These are phyloP conservation scores for Magnaporthiopsis rhizophila DNA, from an alignment of 2,329 filamentous ascomycete genomes.

Conservation along the genomic window DNA sequence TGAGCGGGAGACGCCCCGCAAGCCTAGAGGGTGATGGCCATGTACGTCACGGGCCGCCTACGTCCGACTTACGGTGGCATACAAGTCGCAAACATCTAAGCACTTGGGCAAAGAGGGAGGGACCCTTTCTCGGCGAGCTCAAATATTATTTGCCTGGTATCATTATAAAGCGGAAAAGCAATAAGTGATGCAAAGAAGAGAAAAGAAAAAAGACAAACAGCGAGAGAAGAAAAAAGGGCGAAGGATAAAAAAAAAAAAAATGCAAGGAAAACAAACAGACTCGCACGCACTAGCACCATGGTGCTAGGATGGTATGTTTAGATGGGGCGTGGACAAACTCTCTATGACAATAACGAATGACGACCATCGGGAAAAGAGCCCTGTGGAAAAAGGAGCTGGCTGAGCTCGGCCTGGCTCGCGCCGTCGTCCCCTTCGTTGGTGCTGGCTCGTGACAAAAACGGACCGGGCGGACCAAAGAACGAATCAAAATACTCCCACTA, in stretches of 20 bases:
- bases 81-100: neutral
- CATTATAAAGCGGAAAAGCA: neutral
- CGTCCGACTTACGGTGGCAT: neutral
- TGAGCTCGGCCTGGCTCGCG: neutral
- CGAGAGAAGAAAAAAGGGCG: neutral
- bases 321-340: neutral
- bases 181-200: too few species aligned
- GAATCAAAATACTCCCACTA: slow-evolving; percentile 12
- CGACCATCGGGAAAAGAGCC: neutral
- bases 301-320: neutral
- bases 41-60: neutral
- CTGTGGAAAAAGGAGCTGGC: neutral
- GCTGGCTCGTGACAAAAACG: too few species aligned
- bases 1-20: slow-evolving; percentile 49
- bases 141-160: neutral
- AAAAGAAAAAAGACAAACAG: too few species aligned
- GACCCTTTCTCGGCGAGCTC: neutral
- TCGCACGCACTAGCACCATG: neutral
- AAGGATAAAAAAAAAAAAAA: neutral
- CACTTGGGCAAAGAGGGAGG: neutral
- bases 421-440: neutral
- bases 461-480: neutral
- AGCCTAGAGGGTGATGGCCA: slow-evolving; percentile 15
- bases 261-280: neutral
- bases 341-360: neutral